A percentile compares a stretch with the other conserved stretches of the same genome.
These are phyloP conservation scores for Lindgomyces ingoldianus DNA, from an alignment of 495 filamentous ascomycete species.

Conservation along the genomic window DNA sequence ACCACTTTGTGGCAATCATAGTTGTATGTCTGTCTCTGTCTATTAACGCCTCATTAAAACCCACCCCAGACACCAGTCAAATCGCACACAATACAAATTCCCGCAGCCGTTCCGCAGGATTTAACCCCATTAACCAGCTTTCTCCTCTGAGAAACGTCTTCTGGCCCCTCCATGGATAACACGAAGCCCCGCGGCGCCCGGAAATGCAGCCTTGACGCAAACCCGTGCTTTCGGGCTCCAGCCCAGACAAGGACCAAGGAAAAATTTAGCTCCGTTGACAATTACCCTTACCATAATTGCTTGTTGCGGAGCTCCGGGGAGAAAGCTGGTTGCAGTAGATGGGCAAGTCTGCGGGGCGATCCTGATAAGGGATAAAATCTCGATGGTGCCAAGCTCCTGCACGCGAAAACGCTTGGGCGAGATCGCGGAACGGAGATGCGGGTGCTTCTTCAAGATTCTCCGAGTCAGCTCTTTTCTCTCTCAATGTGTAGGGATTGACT, in stretches of 20 bases:
- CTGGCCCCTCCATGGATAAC: background rate
- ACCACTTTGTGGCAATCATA: too few species aligned
- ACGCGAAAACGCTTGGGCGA: background rate
- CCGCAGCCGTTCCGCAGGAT: too few species aligned
- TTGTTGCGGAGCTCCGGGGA: constrained; percentile 26
- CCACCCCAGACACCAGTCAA: too few species aligned
- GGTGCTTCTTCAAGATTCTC: too few species aligned
- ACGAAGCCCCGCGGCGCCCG: constrained; percentile 28
- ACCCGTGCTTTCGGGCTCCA: background rate
- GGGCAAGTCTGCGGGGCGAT: constrained; percentile 16
- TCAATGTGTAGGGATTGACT: too few species aligned
- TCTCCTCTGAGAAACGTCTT: too few species aligned
- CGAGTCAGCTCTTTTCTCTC: too few species aligned
- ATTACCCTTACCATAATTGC: constrained; percentile 22
- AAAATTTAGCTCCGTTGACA: constrained; percentile 2
- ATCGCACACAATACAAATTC: background rate
- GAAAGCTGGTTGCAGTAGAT: constrained; percentile 1
- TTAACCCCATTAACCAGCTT: too few species aligned
- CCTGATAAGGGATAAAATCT: constrained; percentile 22
- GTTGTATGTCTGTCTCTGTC: too few species aligned
- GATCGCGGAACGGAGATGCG: background rate
- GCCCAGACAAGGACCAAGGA: background rate
- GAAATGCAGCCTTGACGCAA: constrained; percentile 22
- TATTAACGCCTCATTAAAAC: too few species aligned
- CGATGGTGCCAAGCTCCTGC: constrained; percentile 24